Evolutionary conservation across 139 green algal species (phyloP).

Genomic region (Mesotaenium endlicherianum): DNA sequence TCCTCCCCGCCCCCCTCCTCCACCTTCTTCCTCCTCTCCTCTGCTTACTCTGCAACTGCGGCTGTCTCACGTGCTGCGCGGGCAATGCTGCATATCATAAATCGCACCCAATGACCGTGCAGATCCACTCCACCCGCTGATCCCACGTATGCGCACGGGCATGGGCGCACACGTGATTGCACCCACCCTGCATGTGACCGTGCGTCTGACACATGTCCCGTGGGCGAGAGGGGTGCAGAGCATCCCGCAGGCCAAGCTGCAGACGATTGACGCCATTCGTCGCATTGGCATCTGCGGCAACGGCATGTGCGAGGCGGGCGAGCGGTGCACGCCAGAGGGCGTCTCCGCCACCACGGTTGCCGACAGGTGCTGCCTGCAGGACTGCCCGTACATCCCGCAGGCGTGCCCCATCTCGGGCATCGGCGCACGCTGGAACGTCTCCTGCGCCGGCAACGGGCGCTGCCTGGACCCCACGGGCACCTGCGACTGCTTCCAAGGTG

Average conservation of each 20-base stretch:
- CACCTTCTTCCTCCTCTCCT: neutral
- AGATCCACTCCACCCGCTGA: neutral
- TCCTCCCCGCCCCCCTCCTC: neutral
- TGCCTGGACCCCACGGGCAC: conserved; percentile 33
- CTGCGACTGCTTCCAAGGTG: conserved; percentile 35
- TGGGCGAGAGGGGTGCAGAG: neutral
- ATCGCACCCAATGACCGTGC: conserved; percentile 53
- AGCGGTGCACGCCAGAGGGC: conserved; percentile 22
- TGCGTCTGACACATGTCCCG: neutral
- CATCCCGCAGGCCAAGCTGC: neutral
- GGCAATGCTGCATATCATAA: too few relatives aligned
- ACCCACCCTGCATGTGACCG: neutral
- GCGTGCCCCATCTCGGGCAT: neutral
- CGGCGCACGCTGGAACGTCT: neutral
- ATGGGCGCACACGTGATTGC: neutral
- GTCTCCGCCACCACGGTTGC: neutral
- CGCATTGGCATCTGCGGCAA: conserved; percentile 33
- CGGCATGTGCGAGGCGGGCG: conserved; percentile 37
- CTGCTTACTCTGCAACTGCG: neutral
- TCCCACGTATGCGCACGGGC: neutral
- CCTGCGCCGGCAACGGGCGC: conserved; percentile 18
- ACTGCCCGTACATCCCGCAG: conserved; percentile 6
- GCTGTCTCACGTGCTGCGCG: too few relatives aligned
- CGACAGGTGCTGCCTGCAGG: neutral
- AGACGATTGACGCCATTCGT: neutral